Evolutionary conservation across 805 yeast species (phyloP).

Genomic region (Candida ortonii): DNA sequence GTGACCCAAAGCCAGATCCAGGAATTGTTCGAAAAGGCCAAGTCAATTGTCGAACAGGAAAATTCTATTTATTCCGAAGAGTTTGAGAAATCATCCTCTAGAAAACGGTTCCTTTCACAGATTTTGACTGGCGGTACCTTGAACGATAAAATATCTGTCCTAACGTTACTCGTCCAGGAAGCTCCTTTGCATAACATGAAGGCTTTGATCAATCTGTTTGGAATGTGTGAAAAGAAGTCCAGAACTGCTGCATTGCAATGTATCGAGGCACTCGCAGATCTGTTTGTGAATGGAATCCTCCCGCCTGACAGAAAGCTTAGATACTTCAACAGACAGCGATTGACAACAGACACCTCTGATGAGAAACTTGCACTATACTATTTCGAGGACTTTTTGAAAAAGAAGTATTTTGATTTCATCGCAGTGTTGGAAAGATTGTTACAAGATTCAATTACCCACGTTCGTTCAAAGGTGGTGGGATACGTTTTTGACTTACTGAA

Average conservation of each 20-base stretch:
- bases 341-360: conserved; percentile 43
- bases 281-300: conserved; percentile 75
- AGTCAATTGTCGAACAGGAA: conserved; percentile 62
- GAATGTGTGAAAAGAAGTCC: conserved; percentile 84
- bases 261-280: conserved; percentile 84
- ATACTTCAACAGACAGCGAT: conserved; percentile 74
- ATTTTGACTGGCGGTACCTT: conserved; percentile 89
- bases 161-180: conserved; percentile 89
- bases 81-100: conserved; percentile 72
- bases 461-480: conserved; percentile 70
- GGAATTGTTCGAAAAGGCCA: conserved; percentile 62
- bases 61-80: conserved; percentile 69
- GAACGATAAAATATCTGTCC: conserved; percentile 91
- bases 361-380: conserved; percentile 69
- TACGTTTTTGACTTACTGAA: conserved; percentile 79
- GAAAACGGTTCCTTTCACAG: conserved; percentile 82
- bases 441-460: conserved; percentile 90
- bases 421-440: conserved; percentile 73
- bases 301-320: conserved; percentile 84
- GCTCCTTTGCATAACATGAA: conserved; percentile 88
- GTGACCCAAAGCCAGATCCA: conserved; percentile 56
- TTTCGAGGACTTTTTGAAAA: conserved; percentile 87
- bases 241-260: conserved; percentile 92
- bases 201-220: conserved; percentile 73
- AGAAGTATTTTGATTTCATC: conserved; percentile 68